A percentile compares a stretch with the other conserved stretches of the same genome.
phyloP scores from a whole-genome alignment of 345 rosid species.

The Camelina neglecta region DNA sequence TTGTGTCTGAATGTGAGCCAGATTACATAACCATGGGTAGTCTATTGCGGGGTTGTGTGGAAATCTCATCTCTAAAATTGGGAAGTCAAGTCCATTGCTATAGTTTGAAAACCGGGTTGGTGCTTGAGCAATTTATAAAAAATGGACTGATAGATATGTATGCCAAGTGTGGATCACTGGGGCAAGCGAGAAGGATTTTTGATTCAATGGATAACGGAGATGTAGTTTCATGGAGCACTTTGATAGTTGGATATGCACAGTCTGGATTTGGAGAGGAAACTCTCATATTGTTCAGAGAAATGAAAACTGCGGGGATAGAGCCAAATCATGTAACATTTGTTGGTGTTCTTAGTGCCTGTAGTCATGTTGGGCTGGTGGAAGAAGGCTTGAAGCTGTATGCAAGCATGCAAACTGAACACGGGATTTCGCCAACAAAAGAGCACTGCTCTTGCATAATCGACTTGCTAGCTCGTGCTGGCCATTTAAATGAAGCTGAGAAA shows the following conservation, averaged over 20 bases:
- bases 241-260: constrained; percentile 78
- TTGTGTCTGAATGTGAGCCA: constrained; percentile 51
- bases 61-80: constrained; percentile 65
- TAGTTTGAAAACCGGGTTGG: constrained; percentile 55
- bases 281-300: constrained; percentile 56
- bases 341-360: constrained; percentile 73
- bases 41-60: constrained; percentile 63
- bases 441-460: constrained; percentile 78
- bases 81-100: constrained; percentile 70
- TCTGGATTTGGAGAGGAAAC: constrained; percentile 77
- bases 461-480: constrained; percentile 81
- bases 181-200: constrained; percentile 54
- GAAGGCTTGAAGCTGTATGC: constrained; percentile 68
- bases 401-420: constrained; percentile 56
- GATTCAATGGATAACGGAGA: constrained; percentile 57
- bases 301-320: constrained; percentile 54
- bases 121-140: constrained; percentile 49
- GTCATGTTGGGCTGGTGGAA: constrained; percentile 71
- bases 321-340: constrained; percentile 69
- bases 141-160: constrained; percentile 80
- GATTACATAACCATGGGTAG: constrained; percentile 60
- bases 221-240: constrained; percentile 76
- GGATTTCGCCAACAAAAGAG: constrained; percentile 59
- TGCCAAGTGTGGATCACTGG: constrained; percentile 71
- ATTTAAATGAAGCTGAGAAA: constrained; percentile 61